Evolutionary conservation across 345 rosid genomes (phyloP).

Genomic region (Jatropha curcas): DNA sequence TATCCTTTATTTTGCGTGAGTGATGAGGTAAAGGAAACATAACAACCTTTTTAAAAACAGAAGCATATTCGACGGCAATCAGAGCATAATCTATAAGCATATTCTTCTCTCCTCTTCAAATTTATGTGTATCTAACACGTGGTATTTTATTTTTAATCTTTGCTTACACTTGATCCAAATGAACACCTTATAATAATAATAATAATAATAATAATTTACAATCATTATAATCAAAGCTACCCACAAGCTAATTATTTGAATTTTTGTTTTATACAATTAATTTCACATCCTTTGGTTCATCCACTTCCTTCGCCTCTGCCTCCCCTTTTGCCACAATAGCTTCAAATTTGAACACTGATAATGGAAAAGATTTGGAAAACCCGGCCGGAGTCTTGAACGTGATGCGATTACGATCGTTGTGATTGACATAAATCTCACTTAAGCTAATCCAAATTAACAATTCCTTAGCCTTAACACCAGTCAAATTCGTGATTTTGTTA

Average conservation of each 20-base stretch:
- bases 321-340: not conserved
- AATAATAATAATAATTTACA: too few species aligned
- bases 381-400: slow-evolving; percentile 31
- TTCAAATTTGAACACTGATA: slow-evolving; percentile 21
- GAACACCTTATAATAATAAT: too few species aligned
- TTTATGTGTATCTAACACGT: not conserved
- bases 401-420: not conserved
- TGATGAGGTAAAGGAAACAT: not conserved
- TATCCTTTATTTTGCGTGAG: not conserved
- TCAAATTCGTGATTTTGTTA: slow-evolving; percentile 32
- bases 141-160: slow-evolving; percentile 1
- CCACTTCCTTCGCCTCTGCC: not conserved
- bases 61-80: slow-evolving; percentile 2
- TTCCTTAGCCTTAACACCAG: slow-evolving; percentile 36
- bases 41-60: not conserved
- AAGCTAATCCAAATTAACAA: slow-evolving; percentile 32
- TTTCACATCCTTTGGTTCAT: not conserved
- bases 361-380: slow-evolving; percentile 26
- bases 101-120: too few species aligned
- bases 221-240: too few species aligned
- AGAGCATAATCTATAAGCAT: not conserved
- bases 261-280: too few species aligned
- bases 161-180: too few species aligned
- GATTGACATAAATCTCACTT: slow-evolving; percentile 20
- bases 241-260: too few species aligned